phyloP scores from a whole-genome alignment of 1,284 basidiomycete genomes.

The Thecaphora thlaspeos region DNA sequence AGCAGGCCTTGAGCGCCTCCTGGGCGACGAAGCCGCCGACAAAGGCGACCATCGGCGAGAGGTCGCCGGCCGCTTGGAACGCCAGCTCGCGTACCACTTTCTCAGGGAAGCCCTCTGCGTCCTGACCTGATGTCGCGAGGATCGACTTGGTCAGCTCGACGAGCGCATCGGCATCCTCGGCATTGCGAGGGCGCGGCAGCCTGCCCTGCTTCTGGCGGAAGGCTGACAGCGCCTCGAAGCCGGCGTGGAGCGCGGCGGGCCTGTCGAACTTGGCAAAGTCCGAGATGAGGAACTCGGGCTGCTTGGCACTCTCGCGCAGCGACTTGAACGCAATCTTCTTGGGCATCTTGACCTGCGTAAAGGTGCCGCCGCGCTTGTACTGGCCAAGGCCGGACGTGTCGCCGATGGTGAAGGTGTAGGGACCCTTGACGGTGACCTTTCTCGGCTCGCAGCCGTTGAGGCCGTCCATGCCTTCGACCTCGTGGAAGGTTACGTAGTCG shows the following conservation, averaged over 20 bases:
- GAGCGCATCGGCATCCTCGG: constrained; percentile 73
- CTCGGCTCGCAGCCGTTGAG: constrained; percentile 87
- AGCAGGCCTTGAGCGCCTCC: constrained; percentile 94
- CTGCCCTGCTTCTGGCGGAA: constrained; percentile 72
- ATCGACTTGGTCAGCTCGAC: constrained; percentile 77
- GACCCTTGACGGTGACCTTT: constrained; percentile 84
- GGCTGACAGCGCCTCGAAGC: constrained; percentile 88
- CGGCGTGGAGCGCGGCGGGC: constrained; percentile 83
- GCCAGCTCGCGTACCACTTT: constrained; percentile 76
- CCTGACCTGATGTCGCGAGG: constrained; percentile 62
- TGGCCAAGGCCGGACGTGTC: constrained; percentile 61
- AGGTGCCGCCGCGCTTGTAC: constrained; percentile 88
- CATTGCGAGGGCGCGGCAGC: constrained; percentile 80
- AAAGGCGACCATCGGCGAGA: constrained; percentile 88
- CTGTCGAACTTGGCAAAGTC: constrained; percentile 98
- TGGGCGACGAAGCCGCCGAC: constrained; percentile 97
- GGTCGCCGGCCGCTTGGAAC: constrained; percentile 88
- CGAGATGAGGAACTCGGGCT: constrained; percentile 88
- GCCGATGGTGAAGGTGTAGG: constrained; percentile 57
- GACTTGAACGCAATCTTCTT: constrained; percentile 83
- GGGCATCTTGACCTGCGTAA: constrained; percentile 99
- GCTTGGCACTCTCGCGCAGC: constrained; percentile 76
- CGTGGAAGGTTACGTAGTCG: constrained; percentile 95
- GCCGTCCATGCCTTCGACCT: constrained; percentile 92
- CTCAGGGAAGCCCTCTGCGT: constrained; percentile 74